phyloP scores from a whole-genome alignment of 1,284 basidiomycete species.

The Pseudozyma sp. region DNA sequence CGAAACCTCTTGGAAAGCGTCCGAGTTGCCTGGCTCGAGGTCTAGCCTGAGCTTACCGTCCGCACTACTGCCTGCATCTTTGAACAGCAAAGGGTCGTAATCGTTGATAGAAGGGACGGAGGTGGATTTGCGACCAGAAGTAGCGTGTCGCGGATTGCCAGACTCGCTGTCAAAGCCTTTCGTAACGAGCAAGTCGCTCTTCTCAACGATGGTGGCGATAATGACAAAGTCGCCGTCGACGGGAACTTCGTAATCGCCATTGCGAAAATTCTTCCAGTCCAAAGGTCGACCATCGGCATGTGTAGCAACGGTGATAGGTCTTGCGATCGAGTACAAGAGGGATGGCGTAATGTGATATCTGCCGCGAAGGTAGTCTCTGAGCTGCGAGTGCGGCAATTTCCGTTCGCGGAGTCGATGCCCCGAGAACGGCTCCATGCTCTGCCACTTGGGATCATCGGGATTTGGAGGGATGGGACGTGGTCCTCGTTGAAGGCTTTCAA shows the following conservation, averaged over 20 bases:
- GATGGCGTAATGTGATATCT: conserved; percentile 89
- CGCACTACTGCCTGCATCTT: conserved; percentile 6
- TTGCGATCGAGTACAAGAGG: conserved; percentile 78
- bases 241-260: conserved; percentile 83
- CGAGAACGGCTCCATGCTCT: conserved; percentile 43
- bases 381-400: conserved; percentile 77
- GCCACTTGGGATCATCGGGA: conserved; percentile 47
- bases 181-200: conserved; percentile 78
- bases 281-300: neutral
- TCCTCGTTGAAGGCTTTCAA: conserved; percentile 27
- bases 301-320: conserved; percentile 7
- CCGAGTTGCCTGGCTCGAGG: conserved; percentile 33
- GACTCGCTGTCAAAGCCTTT: conserved; percentile 29
- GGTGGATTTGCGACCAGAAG: neutral
- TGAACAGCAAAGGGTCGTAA: conserved; percentile 42
- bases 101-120: conserved; percentile 3
- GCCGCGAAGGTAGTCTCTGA: conserved; percentile 84
- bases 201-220: conserved; percentile 87
- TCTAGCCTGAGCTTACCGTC: conserved; percentile 30
- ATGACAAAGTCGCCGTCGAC: conserved; percentile 91
- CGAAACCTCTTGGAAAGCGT: conserved; percentile 17
- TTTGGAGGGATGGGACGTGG: conserved; percentile 29
- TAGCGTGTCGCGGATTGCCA: neutral
- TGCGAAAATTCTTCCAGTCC: conserved; percentile 7
- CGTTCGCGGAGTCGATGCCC: conserved; percentile 79